phyloP scores from a whole-genome alignment of 495 filamentous ascomycete genomes.

The Xylaria longipes region DNA sequence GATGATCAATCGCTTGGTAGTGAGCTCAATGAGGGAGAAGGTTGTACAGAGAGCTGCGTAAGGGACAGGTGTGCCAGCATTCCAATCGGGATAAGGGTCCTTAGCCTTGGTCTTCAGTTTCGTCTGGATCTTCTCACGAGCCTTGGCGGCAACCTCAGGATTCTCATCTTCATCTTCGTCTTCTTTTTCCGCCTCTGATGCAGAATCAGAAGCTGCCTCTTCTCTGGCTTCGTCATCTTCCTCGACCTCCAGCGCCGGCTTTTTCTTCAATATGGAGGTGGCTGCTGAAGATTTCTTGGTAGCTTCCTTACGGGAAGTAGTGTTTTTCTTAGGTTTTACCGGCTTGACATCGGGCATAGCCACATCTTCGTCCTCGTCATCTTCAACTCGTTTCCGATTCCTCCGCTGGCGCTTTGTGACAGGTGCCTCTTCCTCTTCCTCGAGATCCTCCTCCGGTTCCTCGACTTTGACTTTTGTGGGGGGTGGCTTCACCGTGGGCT shows the following conservation, averaged over 20 bases:
- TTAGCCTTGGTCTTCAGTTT: slow-evolving; percentile 67
- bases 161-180: slow-evolving; percentile 75
- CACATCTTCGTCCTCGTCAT: slow-evolving; percentile 53
- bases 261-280: slow-evolving; percentile 37
- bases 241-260: slow-evolving; percentile 28
- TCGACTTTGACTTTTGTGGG: slow-evolving; percentile 37
- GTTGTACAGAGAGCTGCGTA: slow-evolving; percentile 95
- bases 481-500: slow-evolving; percentile 30
- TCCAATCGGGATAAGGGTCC: slow-evolving; percentile 95
- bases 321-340: slow-evolving; percentile 34
- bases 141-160: slow-evolving; percentile 75
- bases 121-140: slow-evolving; percentile 82
- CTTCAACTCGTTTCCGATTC: slow-evolving; percentile 47
- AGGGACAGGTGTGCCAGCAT: slow-evolving; percentile 82
- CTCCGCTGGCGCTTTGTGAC: slow-evolving; percentile 57
- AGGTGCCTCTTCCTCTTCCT: slow-evolving; percentile 59
- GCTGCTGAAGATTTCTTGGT: slow-evolving; percentile 37
- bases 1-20: slow-evolving; percentile 87
- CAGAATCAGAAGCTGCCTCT: slow-evolving; percentile 58
- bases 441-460: slow-evolving; percentile 42
- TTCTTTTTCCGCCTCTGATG: slow-evolving; percentile 57
- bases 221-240: slow-evolving; percentile 47
- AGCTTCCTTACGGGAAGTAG: slow-evolving; percentile 21
- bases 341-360: slow-evolving; percentile 44
- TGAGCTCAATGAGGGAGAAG: slow-evolving; percentile 92